A percentile compares a stretch with the other conserved stretches of the same genome.
These are phyloP conservation scores for Meripilus lineatus DNA, from an alignment of 1,284 basidiomycete species.

Conservation along the genomic window DNA sequence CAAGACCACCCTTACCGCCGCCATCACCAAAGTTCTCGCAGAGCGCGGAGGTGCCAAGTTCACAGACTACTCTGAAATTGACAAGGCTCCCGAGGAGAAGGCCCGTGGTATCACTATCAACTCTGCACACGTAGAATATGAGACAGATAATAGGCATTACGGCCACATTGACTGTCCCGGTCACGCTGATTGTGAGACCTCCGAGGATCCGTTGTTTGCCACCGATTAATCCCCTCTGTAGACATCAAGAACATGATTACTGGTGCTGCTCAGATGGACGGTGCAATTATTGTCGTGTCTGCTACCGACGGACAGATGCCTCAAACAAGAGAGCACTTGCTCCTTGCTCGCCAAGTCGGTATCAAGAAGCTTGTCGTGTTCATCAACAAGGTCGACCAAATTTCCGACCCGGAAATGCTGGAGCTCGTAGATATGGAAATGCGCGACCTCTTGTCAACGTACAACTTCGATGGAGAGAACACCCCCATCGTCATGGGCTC, in stretches of 20 bases:
- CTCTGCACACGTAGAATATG: slow-evolving; percentile 96
- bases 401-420: slow-evolving; percentile 97
- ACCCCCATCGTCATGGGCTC: slow-evolving; percentile 98
- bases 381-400: slow-evolving; percentile 99
- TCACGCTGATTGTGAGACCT: slow-evolving; percentile 80
- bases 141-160: slow-evolving; percentile 90
- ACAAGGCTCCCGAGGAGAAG: slow-evolving; percentile 99
- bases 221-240: slow-evolving; percentile 24
- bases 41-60: slow-evolving; percentile 85
- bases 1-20: slow-evolving; percentile 96
- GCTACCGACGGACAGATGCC: slow-evolving; percentile 99
- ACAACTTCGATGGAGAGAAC: slow-evolving; percentile 95
- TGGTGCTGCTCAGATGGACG: slow-evolving; percentile 99
- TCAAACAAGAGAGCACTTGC: slow-evolving; percentile 97
- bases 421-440: slow-evolving; percentile 99
- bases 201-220: neutral
- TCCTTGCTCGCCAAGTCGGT: slow-evolving; percentile 97
- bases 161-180: slow-evolving; percentile 99
- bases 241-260: slow-evolving; percentile 99
- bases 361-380: slow-evolving; percentile 99
- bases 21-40: slow-evolving; percentile 95
- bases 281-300: slow-evolving; percentile 96
- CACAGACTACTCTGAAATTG: slow-evolving; percentile 96
- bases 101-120: slow-evolving; percentile 99
- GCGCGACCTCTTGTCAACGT: slow-evolving; percentile 91